Evolutionary conservation across 2,329 filamentous ascomycete species (phyloP), one percentile per base, ranked within the genome.

Genomic region (Lachnellula suecica): DNA sequence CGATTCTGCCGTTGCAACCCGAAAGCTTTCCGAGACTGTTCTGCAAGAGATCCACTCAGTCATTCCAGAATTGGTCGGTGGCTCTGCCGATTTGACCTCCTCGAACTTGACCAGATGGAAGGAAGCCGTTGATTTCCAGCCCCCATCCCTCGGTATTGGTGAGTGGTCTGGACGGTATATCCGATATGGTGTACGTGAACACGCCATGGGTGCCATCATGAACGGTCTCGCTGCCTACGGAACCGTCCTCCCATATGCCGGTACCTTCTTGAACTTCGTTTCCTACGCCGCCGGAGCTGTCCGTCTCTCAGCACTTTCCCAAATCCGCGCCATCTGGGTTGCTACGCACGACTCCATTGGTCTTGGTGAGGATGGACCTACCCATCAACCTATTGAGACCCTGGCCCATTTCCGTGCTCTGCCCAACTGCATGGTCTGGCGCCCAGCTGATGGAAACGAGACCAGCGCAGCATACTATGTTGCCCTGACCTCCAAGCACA

Each of bases 41-140:
- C 85, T 99, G 61, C 81, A 87, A 78, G 93, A 92, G 74, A 87
- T 99, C 67, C 84, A 96, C 79, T 75, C 81, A 47, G 83, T 79
- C 61, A 71, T 99, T 50, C 94, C 94, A 62, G 94, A 97, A 76
- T 86, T 99, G 53, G 75, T 99, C 57, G 96, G 93, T 72, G 94
- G 94, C 67, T 99, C 94, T 61, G 94, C 94, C 66, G 94, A 99
- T 82, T 75, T 99, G 81, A 99, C 94, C 71, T 91, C 91, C 70
- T 97, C 94, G 71, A 99, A 99, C 84, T 87, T 97, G 79, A 99
- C 94, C 64, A 87, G 92, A 72, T 97, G 92, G 91, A 99, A 97
- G 88, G 83, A 85, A 50, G 93, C 94, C 52, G 84, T 93, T 63
- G 94, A 99, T 81, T 97, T 99, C 87, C 94, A 99, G 81, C 90